Evolutionary conservation across 306 rosid genomes (phyloP).

Genomic region (Parietaria judaica): DNA sequence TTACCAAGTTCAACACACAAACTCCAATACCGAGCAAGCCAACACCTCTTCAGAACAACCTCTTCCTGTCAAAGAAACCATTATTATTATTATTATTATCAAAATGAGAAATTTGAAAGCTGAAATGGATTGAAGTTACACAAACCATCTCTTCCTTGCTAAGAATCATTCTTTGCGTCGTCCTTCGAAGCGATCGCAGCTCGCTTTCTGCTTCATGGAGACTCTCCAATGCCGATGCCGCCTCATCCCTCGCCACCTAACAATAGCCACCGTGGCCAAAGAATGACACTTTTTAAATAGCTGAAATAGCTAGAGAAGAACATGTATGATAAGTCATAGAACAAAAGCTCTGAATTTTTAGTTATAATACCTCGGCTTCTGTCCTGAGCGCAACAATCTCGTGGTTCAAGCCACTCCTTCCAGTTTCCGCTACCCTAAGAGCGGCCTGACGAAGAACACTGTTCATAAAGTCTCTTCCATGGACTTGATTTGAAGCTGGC

Average conservation of each 20-base stretch:
- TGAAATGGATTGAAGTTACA: not conserved
- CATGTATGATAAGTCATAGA: not conserved
- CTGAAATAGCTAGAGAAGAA: conserved; percentile 2
- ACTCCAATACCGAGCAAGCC: conserved; percentile 94
- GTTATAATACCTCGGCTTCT: conserved; percentile 62
- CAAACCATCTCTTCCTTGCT: conserved; percentile 81
- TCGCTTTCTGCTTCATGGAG: conserved; percentile 51
- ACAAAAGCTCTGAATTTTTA: not conserved
- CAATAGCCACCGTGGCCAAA: not conserved
- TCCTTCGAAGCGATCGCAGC: conserved; percentile 32
- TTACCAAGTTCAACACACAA: conserved; percentile 69
- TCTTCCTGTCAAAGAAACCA: conserved; percentile 54
- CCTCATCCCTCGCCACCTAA: conserved; percentile 60
- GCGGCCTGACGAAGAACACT: conserved; percentile 55
- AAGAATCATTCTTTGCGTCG: conserved; percentile 75
- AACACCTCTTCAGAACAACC: conserved; percentile 86
- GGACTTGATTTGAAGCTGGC: too few species aligned
- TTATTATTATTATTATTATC: conserved; percentile 5
- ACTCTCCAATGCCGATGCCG: conserved; percentile 47
- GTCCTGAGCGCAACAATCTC: conserved; percentile 37
- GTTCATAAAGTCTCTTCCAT: not conserved
- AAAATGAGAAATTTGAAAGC: conserved; percentile 1
- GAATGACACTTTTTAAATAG: not conserved
- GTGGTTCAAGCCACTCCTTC: conserved; percentile 14
- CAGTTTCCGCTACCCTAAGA: conserved; percentile 44